Conservation (phyloP, 2,329 filamentous ascomycete genomes). For the Colletotrichum tanaceti region DNA sequence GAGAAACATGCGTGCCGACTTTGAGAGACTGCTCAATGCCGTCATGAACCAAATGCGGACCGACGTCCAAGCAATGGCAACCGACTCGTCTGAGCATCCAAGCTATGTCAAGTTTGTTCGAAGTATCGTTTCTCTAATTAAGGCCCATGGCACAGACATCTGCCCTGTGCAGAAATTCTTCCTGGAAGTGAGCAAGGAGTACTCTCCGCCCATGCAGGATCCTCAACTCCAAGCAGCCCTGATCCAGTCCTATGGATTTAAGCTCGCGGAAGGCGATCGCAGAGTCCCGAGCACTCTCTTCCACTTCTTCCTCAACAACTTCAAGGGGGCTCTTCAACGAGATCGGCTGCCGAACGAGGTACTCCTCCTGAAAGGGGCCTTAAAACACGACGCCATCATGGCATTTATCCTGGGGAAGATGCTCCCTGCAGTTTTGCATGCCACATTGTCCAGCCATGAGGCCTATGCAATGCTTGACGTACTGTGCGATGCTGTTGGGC, state of each 20-base stretch:
- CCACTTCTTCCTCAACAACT: slow-evolving; percentile 68
- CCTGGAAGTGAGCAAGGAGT: slow-evolving; percentile 66
- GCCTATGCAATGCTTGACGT: slow-evolving; percentile 63
- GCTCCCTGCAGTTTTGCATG: slow-evolving; percentile 64
- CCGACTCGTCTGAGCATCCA: slow-evolving; percentile 54
- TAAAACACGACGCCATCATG: slow-evolving; percentile 58
- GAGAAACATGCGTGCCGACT: slow-evolving; percentile 54
- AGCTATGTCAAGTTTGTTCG: slow-evolving; percentile 64
- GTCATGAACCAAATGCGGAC: slow-evolving; percentile 67
- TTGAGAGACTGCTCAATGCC: slow-evolving; percentile 56
- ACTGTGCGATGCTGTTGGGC: slow-evolving; percentile 58
- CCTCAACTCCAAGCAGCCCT: slow-evolving; percentile 67
- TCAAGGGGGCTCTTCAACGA: slow-evolving; percentile 65
- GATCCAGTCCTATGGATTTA: slow-evolving; percentile 67
- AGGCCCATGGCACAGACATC: slow-evolving; percentile 64
- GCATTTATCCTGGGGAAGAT: slow-evolving; percentile 63
- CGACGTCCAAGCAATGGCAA: slow-evolving; percentile 57
- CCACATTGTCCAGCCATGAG: slow-evolving; percentile 49
- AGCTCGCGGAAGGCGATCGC: slow-evolving; percentile 63
- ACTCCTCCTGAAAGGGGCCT: slow-evolving; percentile 59
- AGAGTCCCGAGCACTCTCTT: slow-evolving; percentile 63
- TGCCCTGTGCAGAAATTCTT: slow-evolving; percentile 67
- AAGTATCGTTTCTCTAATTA: slow-evolving; percentile 64
- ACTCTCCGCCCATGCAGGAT: slow-evolving; percentile 66
- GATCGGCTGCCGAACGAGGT: slow-evolving; percentile 60